These are phyloP conservation scores for Colletotrichum sublineola DNA, from an alignment of 2,329 filamentous ascomycete genomes.

Conservation along the genomic window DNA sequence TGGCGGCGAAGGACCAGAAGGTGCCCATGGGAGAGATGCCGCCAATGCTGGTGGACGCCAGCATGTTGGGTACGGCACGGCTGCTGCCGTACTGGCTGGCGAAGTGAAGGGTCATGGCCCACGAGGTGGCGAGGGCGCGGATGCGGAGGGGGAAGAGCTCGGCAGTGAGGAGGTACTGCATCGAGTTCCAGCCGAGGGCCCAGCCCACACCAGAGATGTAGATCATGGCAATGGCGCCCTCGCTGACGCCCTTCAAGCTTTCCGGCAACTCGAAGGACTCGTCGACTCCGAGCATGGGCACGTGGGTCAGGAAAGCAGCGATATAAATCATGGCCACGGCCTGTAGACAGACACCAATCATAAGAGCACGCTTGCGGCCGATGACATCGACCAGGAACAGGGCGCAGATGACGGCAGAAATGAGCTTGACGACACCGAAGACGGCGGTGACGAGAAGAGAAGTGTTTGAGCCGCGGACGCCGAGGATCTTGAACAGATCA, in stretches of 20 bases:
- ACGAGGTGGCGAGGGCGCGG: slow-evolving; percentile 76
- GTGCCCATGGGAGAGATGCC: slow-evolving; percentile 74
- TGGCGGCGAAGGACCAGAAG: slow-evolving; percentile 80
- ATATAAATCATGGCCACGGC: slow-evolving; percentile 73
- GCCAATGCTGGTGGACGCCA: slow-evolving; percentile 62
- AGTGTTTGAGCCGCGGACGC: slow-evolving; percentile 76
- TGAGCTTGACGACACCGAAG: slow-evolving; percentile 81
- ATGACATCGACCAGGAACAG: slow-evolving; percentile 85
- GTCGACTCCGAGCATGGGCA: slow-evolving; percentile 68
- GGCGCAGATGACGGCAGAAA: slow-evolving; percentile 76
- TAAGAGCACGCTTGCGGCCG: slow-evolving; percentile 77
- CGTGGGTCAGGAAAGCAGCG: slow-evolving; percentile 71
- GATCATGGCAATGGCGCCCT: slow-evolving; percentile 79
- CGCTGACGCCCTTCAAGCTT: slow-evolving; percentile 68
- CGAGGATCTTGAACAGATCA: slow-evolving; percentile 79
- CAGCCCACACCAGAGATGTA: slow-evolving; percentile 78
- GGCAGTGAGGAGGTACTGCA: slow-evolving; percentile 83
- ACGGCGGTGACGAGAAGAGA: slow-evolving; percentile 80
- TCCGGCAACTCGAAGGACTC: slow-evolving; percentile 62
- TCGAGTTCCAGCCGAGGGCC: slow-evolving; percentile 80
- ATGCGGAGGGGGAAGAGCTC: slow-evolving; percentile 83
- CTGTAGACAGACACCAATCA: slow-evolving; percentile 72
- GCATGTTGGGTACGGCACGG: slow-evolving; percentile 81
- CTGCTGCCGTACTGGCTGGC: slow-evolving; percentile 84
- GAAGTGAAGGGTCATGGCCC: slow-evolving; percentile 85